Percentiles rank a stretch among this genome's conserved stretches.
Evolutionary conservation across 2,329 filamentous ascomycete genomes (phyloP).

Genomic region (Cladosporium oxysporum): DNA sequence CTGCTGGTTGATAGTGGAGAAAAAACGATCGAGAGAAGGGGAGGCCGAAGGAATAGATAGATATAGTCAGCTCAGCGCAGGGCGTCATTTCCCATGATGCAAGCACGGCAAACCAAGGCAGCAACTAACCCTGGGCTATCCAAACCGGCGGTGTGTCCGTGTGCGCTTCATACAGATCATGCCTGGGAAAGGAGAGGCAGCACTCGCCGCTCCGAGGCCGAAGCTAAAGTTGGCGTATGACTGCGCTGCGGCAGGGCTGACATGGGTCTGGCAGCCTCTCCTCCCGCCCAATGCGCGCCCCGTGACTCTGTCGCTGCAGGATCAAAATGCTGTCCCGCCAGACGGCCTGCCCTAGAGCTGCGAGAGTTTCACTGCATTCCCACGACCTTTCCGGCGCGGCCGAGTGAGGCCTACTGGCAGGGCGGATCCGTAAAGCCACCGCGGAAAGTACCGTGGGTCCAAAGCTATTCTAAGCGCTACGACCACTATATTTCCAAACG

Average conservation of each 20-base stretch:
- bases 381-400: slow-evolving; percentile 10
- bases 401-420: slow-evolving; percentile 4
- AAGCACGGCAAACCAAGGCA: slow-evolving; percentile 26
- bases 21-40: not conserved
- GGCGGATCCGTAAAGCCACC: slow-evolving; percentile 14
- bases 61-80: slow-evolving; percentile 17
- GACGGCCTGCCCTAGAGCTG: slow-evolving; percentile 12
- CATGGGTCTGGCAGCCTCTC: slow-evolving; percentile 14
- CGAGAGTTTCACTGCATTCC: slow-evolving; percentile 13
- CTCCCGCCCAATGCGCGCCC: not conserved
- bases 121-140: slow-evolving; percentile 21
- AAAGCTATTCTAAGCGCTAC: slow-evolving; percentile 16
- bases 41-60: slow-evolving; percentile 14
- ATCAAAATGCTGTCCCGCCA: slow-evolving; percentile 5
- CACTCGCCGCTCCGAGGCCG: slow-evolving; percentile 16
- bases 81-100: slow-evolving; percentile 32
- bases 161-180: slow-evolving; percentile 15
- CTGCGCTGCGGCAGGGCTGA: slow-evolving; percentile 21
- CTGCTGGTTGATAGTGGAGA: slow-evolving; percentile 8
- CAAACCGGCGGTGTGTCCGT: slow-evolving; percentile 24
- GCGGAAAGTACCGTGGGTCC: slow-evolving; percentile 16
- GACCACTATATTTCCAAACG: slow-evolving; percentile 18
- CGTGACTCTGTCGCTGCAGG: slow-evolving; percentile 6
- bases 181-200: slow-evolving; percentile 18
- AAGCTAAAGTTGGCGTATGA: slow-evolving; percentile 24